Evolutionary conservation across 352 stramenopile genomes (phyloP), one percentile per base, ranked within the genome.

Genomic region (Pythium aristosporum): DNA sequence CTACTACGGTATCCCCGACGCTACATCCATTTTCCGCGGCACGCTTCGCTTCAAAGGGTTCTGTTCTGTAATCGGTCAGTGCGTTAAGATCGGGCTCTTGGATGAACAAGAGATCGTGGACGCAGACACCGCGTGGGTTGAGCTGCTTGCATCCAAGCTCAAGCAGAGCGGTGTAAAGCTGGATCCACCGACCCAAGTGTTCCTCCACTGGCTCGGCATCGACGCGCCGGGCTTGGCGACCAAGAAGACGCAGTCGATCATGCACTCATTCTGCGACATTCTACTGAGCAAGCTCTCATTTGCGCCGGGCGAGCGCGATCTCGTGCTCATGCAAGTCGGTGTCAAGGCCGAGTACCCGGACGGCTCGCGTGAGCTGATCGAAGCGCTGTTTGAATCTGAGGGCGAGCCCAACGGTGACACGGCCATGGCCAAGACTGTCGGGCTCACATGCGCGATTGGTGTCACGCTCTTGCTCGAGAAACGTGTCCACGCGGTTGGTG

Each of bases 31-130:
- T 52, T 97, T 96, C 58, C 78, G 89, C 28, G 91, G 88, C 32
- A 97, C 91, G 28, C 71, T 97, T 25, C 75, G 89, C 23, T 98
- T 92, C 71, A 59, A 77, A 55, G 88, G 88, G 5, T 97, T 93
- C 69, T 91, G 78, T 36, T 59, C 63, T 10, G 61, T 93, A 25
- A 80, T 96, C 60, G 54, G 78, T 48, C 69, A 81, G 32, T 84
- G 92, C 51, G 76, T 87, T 32, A 79, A 79, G 11, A 69, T 95
- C 21, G 88, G 88, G 7, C 65, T 96, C 2, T 68, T 96, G 41
- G 63, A 82, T 54, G 69, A 81, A 34, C 65, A 25, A 21, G 52
- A 79, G 15, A 54, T 66, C 20, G 56, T 73, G 3, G 2, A 16
- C 0, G 52, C 44, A 21, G 49, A 50, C 6, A 62, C 52, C 8